Conservation (phyloP, 1,284 basidiomycete species). For the Cerrena zonata region DNA sequence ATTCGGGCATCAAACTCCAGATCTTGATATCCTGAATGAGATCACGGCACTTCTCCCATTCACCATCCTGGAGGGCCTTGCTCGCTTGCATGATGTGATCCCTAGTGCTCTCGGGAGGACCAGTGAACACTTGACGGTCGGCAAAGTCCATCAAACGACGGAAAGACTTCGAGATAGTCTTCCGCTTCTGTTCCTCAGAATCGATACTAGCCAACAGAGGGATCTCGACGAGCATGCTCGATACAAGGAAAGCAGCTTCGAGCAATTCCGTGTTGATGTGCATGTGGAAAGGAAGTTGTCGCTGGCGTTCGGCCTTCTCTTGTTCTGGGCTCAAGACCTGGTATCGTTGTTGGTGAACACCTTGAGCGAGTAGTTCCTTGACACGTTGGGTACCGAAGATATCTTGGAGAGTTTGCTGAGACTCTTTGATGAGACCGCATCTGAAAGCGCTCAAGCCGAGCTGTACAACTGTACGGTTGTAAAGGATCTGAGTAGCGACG, state of each 20-base stretch:
- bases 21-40: constrained; percentile 95
- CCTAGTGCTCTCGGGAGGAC: constrained; percentile 95
- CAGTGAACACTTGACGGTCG: constrained; percentile 95
- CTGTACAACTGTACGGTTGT: constrained; percentile 96
- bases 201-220: constrained; percentile 91
- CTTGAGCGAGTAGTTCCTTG: constrained; percentile 96
- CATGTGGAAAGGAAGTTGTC: constrained; percentile 98
- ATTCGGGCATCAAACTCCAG: constrained; percentile 93
- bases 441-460: constrained; percentile 96
- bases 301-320: constrained; percentile 92
- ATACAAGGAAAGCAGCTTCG: constrained; percentile 95
- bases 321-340: constrained; percentile 87
- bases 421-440: constrained; percentile 89
- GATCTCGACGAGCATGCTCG: constrained; percentile 97
- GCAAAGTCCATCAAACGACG: constrained; percentile 93
- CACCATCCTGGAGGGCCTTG: constrained; percentile 92
- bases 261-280: constrained; percentile 98
- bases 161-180: constrained; percentile 92
- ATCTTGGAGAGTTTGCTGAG: constrained; percentile 88
- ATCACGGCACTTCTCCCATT: constrained; percentile 94
- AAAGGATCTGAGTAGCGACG: constrained; percentile 94
- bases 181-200: constrained; percentile 87
- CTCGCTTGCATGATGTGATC: constrained; percentile 99
- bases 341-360: constrained; percentile 89
- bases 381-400: constrained; percentile 95